Base-by-base conservation (phyloP, 176 grass and related monocot species). In the Cocos nucifera region DNA sequence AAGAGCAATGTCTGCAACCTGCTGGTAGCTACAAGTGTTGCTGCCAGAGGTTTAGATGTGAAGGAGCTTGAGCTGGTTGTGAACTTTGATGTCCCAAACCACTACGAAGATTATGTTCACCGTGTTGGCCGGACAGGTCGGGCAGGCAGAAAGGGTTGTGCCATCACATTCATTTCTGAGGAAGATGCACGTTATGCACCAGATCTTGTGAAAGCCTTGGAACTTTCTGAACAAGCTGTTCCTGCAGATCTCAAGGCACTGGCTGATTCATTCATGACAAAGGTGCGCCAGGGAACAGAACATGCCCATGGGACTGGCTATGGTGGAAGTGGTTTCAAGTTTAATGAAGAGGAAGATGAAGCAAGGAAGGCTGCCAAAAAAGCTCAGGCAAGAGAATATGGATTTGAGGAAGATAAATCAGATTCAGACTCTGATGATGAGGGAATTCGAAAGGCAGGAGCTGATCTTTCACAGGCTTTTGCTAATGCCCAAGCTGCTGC, bases 81-180 rank as follows among this genome's bases (percentile, higher is more conserved):
- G 27, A 97, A 97, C 73, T 97, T 85, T 83, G 87, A 97, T 82
- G 81, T 85, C 6, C 88, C 93, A 0, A 97, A 97, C 61, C 93
- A 97, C 67, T 97, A 97, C 60, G 93, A 97, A 75, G 93, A 97
- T 73, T 97, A 97, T 73, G 93, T 97, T 64, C 93, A 97, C 64
- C 93, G 93, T 57, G 93, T 97, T 61, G 87, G 93, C 29, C 72
- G 93, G 75, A 97, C 93, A 3, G 93, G 93, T 19, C 87, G 93
- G 44, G 93, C 93, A 62, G 93, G 93, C 17, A 74, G 87, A 30
- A 97, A 91, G 73, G 93, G 93, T 16, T 79, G 70, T 75, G 84
- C 93, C 4, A 79, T 97, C 23, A 97, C 93, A 32, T 96, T 96
- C 72, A 90, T 96, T 61, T 90, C 87, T 23, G 83, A 88, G 64